These are phyloP conservation scores for Lachnellula hyalina DNA, from an alignment of 2,329 filamentous ascomycete genomes.

Conservation along the genomic window DNA sequence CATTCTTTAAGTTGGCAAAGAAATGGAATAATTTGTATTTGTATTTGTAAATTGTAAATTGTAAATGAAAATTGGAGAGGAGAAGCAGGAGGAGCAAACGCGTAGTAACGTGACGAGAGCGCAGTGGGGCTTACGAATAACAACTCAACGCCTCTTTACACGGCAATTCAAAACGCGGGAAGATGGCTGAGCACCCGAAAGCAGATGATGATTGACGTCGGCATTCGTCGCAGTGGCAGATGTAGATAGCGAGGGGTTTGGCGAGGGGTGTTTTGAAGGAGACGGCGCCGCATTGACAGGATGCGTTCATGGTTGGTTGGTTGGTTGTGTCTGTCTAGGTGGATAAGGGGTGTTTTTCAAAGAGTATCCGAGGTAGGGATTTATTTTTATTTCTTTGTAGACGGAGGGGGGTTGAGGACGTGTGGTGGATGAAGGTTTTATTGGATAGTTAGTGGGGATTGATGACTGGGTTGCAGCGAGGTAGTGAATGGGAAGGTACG, in stretches of 20 bases:
- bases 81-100: neutral
- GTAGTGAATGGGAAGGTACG: too few species aligned
- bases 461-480: too few species aligned
- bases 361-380: neutral
- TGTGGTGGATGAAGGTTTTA: too few species aligned
- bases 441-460: too few species aligned
- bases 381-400: conserved; percentile 7
- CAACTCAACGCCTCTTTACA: conserved; percentile 43
- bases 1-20: neutral
- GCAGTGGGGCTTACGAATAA: conserved; percentile 44
- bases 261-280: conserved; percentile 56
- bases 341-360: neutral
- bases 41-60: neutral
- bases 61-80: neutral
- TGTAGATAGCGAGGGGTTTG: conserved; percentile 59
- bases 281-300: conserved; percentile 57
- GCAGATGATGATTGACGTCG: conserved; percentile 60
- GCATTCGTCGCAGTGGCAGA: conserved; percentile 67
- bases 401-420: too few species aligned
- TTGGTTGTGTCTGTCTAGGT: conserved; percentile 45
- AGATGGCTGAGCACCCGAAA: conserved; percentile 65
- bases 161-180: conserved; percentile 58
- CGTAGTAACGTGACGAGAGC: neutral
- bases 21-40: neutral
- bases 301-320: conserved; percentile 7